Conservation (phyloP, 495 filamentous ascomycete genomes). For the Penicillium silybi region DNA sequence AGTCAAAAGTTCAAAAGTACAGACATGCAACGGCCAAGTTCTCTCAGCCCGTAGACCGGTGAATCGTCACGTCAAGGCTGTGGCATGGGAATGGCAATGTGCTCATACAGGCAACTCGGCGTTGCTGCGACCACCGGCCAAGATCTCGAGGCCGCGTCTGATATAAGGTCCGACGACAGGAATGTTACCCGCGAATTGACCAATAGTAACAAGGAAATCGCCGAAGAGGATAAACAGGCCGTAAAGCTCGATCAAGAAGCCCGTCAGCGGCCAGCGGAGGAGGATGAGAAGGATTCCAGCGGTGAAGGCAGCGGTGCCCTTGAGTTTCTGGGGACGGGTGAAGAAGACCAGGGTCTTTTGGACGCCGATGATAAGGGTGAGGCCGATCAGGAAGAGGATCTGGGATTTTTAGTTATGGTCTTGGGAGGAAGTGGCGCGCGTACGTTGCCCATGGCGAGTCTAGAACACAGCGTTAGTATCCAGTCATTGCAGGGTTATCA, state of each 20-base stretch:
- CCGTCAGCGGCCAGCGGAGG: slow-evolving; percentile 80
- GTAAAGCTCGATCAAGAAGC: slow-evolving; percentile 87
- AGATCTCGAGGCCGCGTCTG: slow-evolving; percentile 59
- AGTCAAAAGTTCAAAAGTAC: not conserved
- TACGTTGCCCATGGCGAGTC: slow-evolving; percentile 88
- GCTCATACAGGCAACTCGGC: slow-evolving; percentile 66
- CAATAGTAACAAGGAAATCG: slow-evolving; percentile 91
- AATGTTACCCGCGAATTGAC: slow-evolving; percentile 76
- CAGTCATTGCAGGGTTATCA: not conserved
- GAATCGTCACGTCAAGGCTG: not conserved
- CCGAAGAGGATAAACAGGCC: slow-evolving; percentile 92
- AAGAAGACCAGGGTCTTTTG: slow-evolving; percentile 91
- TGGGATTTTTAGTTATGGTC: slow-evolving; percentile 26
- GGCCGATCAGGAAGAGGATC: slow-evolving; percentile 96
- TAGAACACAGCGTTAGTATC: slow-evolving; percentile 26
- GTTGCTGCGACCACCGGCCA: slow-evolving; percentile 63
- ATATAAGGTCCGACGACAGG: slow-evolving; percentile 86
- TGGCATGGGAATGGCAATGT: not conserved
- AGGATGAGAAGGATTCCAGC: slow-evolving; percentile 82
- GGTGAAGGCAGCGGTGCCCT: slow-evolving; percentile 86
- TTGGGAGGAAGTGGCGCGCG: slow-evolving; percentile 2
- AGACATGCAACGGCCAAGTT: not conserved
- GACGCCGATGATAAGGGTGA: slow-evolving; percentile 92
- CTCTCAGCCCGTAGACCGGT: not conserved
- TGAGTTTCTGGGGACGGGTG: slow-evolving; percentile 83